Base-by-base conservation (phyloP, 2,329 filamentous ascomycete species). In the Tolypocladium inflatum region DNA sequence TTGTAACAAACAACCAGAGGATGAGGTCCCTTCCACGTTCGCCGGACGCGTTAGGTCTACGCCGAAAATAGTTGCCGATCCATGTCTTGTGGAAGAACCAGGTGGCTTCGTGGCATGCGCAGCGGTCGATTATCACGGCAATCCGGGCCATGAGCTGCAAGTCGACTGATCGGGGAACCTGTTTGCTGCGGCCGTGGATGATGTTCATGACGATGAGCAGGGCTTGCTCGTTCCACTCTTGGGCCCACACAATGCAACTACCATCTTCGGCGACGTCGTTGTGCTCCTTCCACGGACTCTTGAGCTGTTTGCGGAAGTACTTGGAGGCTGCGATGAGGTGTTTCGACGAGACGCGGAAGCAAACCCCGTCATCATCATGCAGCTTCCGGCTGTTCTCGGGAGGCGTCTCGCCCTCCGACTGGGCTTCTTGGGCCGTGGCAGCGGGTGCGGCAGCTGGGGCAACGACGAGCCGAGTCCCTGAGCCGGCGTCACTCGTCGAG, bases 91-190 rank as follows among this genome's bases (percentile, higher is more conserved):
- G 69, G 52, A 75, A 76, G 0, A 73, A 60, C 55, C 77, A 73
- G 2, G 78, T 70, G 0, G 73, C 71, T 51, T 79, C 76, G 19
- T 68, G 62, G 59, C 76, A 75, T 55, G 70, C 66, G 60, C 76
- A 77, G 35, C 71, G 73, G 58, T 78, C 73, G 6, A 76, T 70
- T 19, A 80, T 66, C 3, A 74, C 67, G 5, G 75, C 75, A 6
- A 80, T 66, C 57, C 76, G 73, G n/a, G 71, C 71, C 13, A 81
- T 67, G 11, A 70, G 66, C n/a, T 78, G 72, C 6, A 79, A 64
- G 39, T 62, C 65, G 0, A 79, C 60, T 0, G 59, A 54, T 43
- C 64, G 65, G 0, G 76, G 76, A 17, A 80, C 70, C 48, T 73
- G 69, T n/a, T 67, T 61, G 17, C 68, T 71, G 4, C 71, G 71